Conservation (phyloP, 1,284 basidiomycete genomes). For the Vanrija humicola region DNA sequence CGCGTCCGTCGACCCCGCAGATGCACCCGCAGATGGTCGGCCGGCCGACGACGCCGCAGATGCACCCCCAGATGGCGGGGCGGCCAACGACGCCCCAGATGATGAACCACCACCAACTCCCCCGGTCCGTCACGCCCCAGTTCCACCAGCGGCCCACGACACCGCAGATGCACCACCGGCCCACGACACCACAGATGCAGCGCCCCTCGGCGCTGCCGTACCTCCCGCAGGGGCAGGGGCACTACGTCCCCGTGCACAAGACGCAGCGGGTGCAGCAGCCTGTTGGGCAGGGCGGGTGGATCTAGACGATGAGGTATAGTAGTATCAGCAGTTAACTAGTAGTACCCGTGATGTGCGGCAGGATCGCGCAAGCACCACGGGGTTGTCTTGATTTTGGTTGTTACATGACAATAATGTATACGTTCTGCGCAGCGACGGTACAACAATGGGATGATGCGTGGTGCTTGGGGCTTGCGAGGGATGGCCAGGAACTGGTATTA, state of each 20-base stretch:
- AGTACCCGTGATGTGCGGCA: too few relatives aligned
- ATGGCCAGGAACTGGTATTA: too few relatives aligned
- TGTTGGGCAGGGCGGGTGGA: slow-evolving; percentile 12
- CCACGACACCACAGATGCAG: neutral
- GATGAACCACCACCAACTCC: neutral
- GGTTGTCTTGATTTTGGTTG: too few relatives aligned
- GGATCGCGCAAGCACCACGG: too few relatives aligned
- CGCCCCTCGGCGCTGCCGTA: neutral
- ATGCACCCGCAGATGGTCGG: neutral
- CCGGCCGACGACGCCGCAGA: neutral
- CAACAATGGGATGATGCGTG: too few relatives aligned
- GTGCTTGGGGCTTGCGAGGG: too few relatives aligned
- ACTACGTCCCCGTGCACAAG: slow-evolving; percentile 12
- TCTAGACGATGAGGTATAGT: neutral
- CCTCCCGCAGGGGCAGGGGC: slow-evolving; percentile 6
- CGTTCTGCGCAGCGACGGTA: neutral
- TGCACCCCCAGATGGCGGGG: neutral
- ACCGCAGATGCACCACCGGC: neutral
- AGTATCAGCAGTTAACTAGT: too few relatives aligned
- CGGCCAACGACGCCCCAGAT: too few relatives aligned
- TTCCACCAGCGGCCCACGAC: too few relatives aligned
- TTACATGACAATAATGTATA: neutral
- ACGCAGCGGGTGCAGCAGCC: slow-evolving; percentile 1
- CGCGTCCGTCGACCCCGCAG: neutral
- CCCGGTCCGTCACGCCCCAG: neutral